Base-by-base conservation (phyloP, 177 flowering plant species). In the Vitis hybrid region DNA sequence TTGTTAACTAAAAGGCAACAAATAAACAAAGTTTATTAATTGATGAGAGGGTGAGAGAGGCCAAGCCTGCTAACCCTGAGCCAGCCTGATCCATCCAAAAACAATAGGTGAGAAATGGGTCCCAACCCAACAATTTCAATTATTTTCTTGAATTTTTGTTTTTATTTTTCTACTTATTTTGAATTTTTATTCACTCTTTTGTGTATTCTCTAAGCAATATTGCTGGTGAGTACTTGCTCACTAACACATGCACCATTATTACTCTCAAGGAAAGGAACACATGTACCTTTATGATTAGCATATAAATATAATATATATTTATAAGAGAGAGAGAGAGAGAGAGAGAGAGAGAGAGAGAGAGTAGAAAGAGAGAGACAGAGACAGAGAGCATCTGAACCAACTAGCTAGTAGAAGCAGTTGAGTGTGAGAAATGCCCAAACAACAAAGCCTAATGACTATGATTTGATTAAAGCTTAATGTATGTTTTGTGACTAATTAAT, bases 241-340 rank as follows among this genome's bases (percentile, higher is more conserved):
- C 80, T 56, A 26, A 79, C 81, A 78, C 83, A 78, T 81, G 84
- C 82, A 72, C 67, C 81, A 81, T 84, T 76, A 79, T 81, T 77
- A 69, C 80, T 51, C 58, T 51, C 72, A 63, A 63, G 65, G 8
- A 39, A 62, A 78, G 49, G 59, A 63, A 75, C 87, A 77, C 76
- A 75, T 77, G 79, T 77, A 64, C 63, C 74, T 79, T 71, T 75
- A 77, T 78, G 70, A 73, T 77, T 64, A 60, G 57, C 77, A 62
- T 64, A n/a, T 33, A 52, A 57, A 66, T 3, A 26, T 26, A 26
- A 58, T 39, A 39, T 39, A 39, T 39, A 39, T 39, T 39, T 39
- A 39, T 4, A 39, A 39, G 1, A 33, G 5, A 33, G 8, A 39
- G 7, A 39, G 45, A 39, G 45, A 33, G 45, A 33, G 45, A 33